Evolutionary conservation across 2,329 filamentous ascomycete species (phyloP).

Genomic region (Plenodomus biglobosus): DNA sequence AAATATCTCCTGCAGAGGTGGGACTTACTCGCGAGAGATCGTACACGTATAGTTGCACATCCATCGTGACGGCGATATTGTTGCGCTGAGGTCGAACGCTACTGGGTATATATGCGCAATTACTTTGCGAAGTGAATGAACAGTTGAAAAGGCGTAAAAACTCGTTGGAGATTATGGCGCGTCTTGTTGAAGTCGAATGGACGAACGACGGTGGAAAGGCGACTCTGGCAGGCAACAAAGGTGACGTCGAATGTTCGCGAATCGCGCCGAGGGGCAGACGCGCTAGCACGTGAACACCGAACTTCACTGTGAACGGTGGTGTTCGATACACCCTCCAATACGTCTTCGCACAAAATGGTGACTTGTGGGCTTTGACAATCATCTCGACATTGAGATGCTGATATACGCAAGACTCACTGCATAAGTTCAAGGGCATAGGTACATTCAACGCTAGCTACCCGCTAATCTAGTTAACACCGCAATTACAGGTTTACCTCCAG

Average conservation of each 20-base stretch:
- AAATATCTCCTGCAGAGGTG: not conserved
- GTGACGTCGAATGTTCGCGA: constrained; percentile 1
- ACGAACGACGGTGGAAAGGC: not conserved
- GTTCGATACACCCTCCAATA: not conserved
- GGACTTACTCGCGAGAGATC: constrained; percentile 50
- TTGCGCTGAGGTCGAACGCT: not conserved
- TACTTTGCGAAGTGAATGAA: not conserved
- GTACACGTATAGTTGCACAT: constrained; percentile 55
- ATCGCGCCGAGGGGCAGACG: constrained; percentile 14
- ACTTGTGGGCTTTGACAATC: no score
- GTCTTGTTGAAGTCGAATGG: not conserved
- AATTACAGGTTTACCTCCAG: constrained; percentile 2
- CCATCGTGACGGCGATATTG: constrained; percentile 39
- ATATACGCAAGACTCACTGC: not conserved
- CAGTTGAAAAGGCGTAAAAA: not conserved
- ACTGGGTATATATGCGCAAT: not conserved
- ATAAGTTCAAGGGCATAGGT: not conserved
- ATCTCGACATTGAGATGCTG: not conserved
- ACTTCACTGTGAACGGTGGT: not conserved
- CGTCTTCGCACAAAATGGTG: not conserved
- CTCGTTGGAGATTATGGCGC: not conserved
- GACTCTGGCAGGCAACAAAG: not conserved
- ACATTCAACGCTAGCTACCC: not conserved
- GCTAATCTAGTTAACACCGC: no score
- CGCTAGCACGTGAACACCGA: constrained; percentile 26